Conservation (phyloP, 441 rosid species). For the Adansonia grandidieri region DNA sequence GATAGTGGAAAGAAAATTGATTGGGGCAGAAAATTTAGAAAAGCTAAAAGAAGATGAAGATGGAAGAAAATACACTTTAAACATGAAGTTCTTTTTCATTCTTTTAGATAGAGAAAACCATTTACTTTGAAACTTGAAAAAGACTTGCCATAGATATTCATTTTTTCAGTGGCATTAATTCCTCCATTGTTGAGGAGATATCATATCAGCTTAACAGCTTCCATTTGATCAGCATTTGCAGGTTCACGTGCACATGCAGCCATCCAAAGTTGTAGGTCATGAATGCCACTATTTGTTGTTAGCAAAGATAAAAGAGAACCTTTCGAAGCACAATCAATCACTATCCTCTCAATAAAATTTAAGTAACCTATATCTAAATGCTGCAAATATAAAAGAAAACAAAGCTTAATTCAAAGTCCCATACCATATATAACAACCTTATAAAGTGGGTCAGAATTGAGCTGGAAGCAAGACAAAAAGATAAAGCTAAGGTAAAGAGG, state of each 20-base stretch:
- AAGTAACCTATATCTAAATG: neutral
- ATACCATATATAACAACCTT: neutral
- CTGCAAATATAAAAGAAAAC: neutral
- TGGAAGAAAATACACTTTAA: neutral
- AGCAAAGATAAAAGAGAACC: neutral
- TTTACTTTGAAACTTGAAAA: neutral
- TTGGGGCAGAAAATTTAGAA: neutral
- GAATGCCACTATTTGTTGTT: neutral
- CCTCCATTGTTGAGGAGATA: neutral
- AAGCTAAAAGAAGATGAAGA: neutral
- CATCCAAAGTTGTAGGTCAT: neutral
- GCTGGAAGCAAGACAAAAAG: constrained; percentile 34
- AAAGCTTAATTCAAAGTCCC: constrained; percentile 10
- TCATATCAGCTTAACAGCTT: neutral
- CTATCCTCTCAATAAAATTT: too few relatives aligned
- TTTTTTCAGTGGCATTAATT: neutral
- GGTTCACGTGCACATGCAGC: neutral
- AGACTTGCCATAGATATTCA: constrained; percentile 4
- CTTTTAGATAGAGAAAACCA: neutral
- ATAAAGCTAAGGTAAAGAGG: constrained; percentile 27
- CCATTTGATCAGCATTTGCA: too few relatives aligned
- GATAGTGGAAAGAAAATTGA: constrained; percentile 5
- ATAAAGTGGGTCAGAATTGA: constrained; percentile 18
- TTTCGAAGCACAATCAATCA: neutral
- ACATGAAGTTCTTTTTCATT: neutral